A percentile compares a stretch with the other conserved stretches of the same genome.
Evolutionary conservation across 1,284 basidiomycete genomes (phyloP).

Genomic region (Cutaneotrichosporon cyanovorans): DNA sequence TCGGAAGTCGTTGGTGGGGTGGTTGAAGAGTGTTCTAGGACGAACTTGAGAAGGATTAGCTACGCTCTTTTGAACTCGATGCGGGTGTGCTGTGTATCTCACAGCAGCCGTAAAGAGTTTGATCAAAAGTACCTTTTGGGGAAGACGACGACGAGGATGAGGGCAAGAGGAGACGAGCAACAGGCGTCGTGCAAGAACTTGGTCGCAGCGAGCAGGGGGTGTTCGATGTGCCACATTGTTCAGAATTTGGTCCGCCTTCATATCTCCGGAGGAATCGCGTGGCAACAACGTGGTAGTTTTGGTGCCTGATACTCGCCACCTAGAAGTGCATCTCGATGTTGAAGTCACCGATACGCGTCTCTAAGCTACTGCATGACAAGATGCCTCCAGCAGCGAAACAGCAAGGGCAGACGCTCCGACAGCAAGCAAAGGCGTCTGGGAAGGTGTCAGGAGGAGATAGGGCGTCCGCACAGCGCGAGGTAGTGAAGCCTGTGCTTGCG

Average conservation of each 20-base stretch:
- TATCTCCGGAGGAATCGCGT: background rate
- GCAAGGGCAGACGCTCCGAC: conserved; percentile 15
- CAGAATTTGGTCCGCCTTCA: background rate
- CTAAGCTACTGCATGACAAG: too few relatives aligned
- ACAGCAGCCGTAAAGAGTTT: conserved; percentile 41
- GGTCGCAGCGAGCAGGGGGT: background rate
- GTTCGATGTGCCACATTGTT: background rate
- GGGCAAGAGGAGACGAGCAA: background rate
- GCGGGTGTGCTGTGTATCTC: conserved; percentile 36
- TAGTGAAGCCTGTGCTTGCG: conserved; percentile 22
- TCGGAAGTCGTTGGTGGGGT: background rate
- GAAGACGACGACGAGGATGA: background rate
- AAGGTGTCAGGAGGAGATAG: background rate
- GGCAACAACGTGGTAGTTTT: background rate
- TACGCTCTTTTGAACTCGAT: conserved; percentile 32
- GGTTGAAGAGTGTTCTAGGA: background rate
- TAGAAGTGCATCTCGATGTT: background rate
- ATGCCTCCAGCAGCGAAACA: conserved; percentile 13
- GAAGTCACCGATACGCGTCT: background rate
- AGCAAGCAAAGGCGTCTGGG: conserved; percentile 7
- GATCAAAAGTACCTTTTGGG: conserved; percentile 17
- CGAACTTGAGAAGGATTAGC: conserved; percentile 41
- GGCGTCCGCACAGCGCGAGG: conserved; percentile 2
- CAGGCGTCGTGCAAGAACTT: background rate
- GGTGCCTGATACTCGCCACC: background rate